phyloP scores from a whole-genome alignment of 176 grass and related monocot species.

The Calamus simplicifolius region DNA sequence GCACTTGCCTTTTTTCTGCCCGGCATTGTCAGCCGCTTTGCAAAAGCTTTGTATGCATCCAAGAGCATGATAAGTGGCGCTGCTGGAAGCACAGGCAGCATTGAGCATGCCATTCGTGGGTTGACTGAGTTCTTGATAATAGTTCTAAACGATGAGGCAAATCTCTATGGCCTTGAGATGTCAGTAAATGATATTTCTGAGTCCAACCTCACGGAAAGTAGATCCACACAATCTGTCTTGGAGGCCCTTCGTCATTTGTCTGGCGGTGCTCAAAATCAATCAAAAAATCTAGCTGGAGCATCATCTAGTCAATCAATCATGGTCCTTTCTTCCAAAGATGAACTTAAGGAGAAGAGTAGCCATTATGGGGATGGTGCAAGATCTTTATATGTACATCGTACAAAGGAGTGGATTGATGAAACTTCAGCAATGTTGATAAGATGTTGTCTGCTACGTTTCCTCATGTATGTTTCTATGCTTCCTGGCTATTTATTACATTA shows the following conservation, averaged over 20 bases:
- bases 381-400: constrained; percentile 51
- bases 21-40: constrained; percentile 79
- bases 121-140: constrained; percentile 74
- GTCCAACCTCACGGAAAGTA: constrained; percentile 1
- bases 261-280: constrained; percentile 17
- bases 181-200: constrained; percentile 8
- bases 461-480: constrained; percentile 39
- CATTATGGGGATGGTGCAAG: constrained; percentile 32
- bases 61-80: constrained; percentile 67
- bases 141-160: constrained; percentile 80
- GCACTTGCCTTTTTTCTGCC: constrained; percentile 88
- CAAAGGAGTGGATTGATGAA: constrained; percentile 70
- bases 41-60: constrained; percentile 68
- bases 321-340: constrained; percentile 2
- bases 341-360: constrained; percentile 4
- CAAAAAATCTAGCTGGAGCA: constrained; percentile 5
- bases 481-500: too few relatives aligned
- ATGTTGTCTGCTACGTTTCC: constrained; percentile 66
- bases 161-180: constrained; percentile 28
- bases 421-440: constrained; percentile 76
- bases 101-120: constrained; percentile 76
- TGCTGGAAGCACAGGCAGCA: constrained; percentile 61
- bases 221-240: constrained; percentile 65
- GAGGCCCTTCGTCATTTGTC: constrained; percentile 74
- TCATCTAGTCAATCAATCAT: background rate